phyloP scores from a whole-genome alignment of 108 stramenopile species.

The Nitzschia sp. region DNA sequence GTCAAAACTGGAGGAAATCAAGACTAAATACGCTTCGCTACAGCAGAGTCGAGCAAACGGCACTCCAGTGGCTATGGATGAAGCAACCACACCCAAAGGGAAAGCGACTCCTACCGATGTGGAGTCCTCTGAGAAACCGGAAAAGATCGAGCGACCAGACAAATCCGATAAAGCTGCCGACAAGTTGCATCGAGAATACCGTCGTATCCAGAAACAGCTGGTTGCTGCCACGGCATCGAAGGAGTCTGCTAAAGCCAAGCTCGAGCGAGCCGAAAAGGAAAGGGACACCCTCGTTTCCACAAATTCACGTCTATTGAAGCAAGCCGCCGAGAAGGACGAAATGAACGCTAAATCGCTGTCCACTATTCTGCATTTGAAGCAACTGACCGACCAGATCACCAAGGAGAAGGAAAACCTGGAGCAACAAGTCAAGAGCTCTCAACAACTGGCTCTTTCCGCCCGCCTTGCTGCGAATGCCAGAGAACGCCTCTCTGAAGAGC shows the following conservation, averaged over 20 bases:
- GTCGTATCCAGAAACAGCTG: constrained; percentile 70
- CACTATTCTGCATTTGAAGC: constrained; percentile 82
- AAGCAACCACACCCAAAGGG: constrained; percentile 15
- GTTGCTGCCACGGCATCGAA: constrained; percentile 65
- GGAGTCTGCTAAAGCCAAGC: constrained; percentile 75
- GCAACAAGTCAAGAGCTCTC: constrained; percentile 69
- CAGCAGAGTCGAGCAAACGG: constrained; percentile 24
- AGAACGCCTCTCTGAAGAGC: constrained; percentile 76
- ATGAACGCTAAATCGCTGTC: constrained; percentile 88
- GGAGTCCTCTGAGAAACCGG: constrained; percentile 16
- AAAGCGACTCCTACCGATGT: constrained; percentile 20
- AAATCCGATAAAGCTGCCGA: constrained; percentile 42
- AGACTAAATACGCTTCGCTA: constrained; percentile 66
- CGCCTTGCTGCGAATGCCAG: constrained; percentile 82
- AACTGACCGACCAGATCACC: constrained; percentile 67
- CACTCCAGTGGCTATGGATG: constrained; percentile 5
- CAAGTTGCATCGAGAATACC: constrained; percentile 66
- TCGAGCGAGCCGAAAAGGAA: constrained; percentile 78
- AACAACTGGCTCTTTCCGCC: constrained; percentile 79
- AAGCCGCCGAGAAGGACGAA: constrained; percentile 85
- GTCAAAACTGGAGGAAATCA: constrained; percentile 68
- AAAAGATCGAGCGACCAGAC: constrained; percentile 10
- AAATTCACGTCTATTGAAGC: constrained; percentile 72
- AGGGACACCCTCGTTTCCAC: constrained; percentile 62
- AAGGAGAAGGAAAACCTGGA: constrained; percentile 72